Evolutionary conservation across 805 yeast genomes (phyloP).

Genomic region (Wickerhamomyces silvicola): DNA sequence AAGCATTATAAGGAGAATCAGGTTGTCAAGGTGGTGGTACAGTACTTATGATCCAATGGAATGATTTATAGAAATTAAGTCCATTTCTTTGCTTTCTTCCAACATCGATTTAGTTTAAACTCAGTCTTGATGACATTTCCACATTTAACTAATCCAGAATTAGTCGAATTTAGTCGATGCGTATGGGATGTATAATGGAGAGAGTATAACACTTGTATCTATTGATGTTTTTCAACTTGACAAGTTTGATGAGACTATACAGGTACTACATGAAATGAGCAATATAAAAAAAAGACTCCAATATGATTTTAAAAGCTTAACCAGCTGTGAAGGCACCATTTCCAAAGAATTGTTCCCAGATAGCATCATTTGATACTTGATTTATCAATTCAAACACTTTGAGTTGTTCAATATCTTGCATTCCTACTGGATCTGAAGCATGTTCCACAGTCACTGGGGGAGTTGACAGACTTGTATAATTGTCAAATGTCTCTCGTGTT

Average conservation of each 20-base stretch:
- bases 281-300: constrained; percentile 2
- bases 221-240: constrained; percentile 4
- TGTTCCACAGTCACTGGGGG: constrained; percentile 10
- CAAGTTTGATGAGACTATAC: background rate
- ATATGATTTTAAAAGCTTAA: no score
- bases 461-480: constrained; percentile 18
- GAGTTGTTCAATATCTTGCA: constrained; percentile 40
- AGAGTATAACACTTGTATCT: constrained; percentile 3
- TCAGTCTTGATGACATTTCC: constrained; percentile 10
- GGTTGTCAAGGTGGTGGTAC: constrained; percentile 17
- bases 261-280: constrained; percentile 1
- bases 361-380: constrained; percentile 51
- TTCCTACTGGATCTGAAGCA: background rate
- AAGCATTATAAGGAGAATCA: constrained; percentile 7
- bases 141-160: constrained; percentile 8
- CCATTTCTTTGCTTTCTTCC: constrained; percentile 9
- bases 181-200: constrained; percentile 13
- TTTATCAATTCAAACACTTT: constrained; percentile 53
- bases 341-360: constrained; percentile 63
- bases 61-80: constrained; percentile 8
- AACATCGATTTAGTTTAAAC: constrained; percentile 3
- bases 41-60: constrained; percentile 13
- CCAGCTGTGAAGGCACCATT: constrained; percentile 11
- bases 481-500: constrained; percentile 7
- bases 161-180: constrained; percentile 18